Conservation (phyloP, 768 basidiomycete genomes). For the Podaxis pistillaris region DNA sequence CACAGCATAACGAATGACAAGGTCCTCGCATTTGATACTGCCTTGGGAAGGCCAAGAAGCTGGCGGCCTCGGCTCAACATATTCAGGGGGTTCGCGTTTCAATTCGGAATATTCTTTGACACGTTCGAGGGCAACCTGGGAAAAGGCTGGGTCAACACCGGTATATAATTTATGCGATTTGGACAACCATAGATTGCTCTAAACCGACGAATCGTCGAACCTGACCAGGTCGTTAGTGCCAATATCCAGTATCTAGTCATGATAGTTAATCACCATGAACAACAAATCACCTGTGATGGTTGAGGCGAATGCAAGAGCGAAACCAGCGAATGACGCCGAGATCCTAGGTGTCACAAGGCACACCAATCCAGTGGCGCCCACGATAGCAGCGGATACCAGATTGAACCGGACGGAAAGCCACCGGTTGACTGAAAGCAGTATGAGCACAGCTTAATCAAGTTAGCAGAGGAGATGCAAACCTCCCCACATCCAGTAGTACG, state of each 20-base stretch:
- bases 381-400: conserved; percentile 65
- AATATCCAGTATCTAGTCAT: not conserved
- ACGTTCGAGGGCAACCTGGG: conserved; percentile 79
- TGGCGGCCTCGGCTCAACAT: conserved; percentile 81
- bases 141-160: not conserved
- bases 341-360: conserved; percentile 69
- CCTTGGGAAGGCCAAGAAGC: conserved; percentile 77
- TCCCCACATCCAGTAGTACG: conserved; percentile 92
- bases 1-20: conserved; percentile 79
- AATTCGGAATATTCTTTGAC: conserved; percentile 91
- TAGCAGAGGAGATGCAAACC: conserved; percentile 37
- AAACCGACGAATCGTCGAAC: conserved; percentile 83
- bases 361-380: conserved; percentile 70
- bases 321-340: conserved; percentile 80
- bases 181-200: conserved; percentile 85
- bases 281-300: conserved; percentile 72
- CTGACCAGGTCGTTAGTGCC: conserved; percentile 21
- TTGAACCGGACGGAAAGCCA: conserved; percentile 92
- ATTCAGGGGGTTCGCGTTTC: conserved; percentile 75
- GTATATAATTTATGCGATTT: not conserved
- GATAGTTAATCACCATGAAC: conserved; percentile 47
- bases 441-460: not conserved
- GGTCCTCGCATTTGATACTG: conserved; percentile 65
- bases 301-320: conserved; percentile 81
- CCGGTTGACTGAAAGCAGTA: conserved; percentile 61